Base-by-base conservation (phyloP, 306 rosid genomes). In the Fragaria ananassa region DNA sequence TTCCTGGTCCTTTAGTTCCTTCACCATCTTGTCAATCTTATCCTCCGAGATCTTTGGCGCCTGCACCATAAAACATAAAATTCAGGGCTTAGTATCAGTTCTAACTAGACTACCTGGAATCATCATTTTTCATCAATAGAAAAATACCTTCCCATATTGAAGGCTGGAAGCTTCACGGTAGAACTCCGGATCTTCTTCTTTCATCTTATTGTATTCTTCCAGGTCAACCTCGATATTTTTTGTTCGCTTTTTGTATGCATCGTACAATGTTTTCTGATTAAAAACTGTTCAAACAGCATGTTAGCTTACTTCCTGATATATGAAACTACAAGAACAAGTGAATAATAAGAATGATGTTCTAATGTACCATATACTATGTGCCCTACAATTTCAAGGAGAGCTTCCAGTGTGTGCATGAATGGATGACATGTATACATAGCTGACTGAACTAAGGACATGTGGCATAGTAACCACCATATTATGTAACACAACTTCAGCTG, bases 91-190 rank as follows among this genome's bases (percentile, higher is more conserved):
- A 41, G 66, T 79, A 53, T 35, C 46, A 49, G 68, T 42, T 44
- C 41, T 39, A 39, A 19, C 68, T 62, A 80, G 15, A 77, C 50
- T 65, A 35, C 35, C 70, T 34, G 23, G 56, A 45, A 70, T 4
- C 71, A 82, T 15, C 17, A 23, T 0, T 45, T 78, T 68, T 31
- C 44, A 78, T 23, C 47, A 69, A 82, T 11, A 65, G 47, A 44
- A 67, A 61, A 37, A 18, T 83, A 95, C 99, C 97, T 95, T 95
- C 61, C 99, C 99, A 81, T 92, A 92, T 54, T 86, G 97, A 72
- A 92, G 97, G 88, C 98, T 92, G 64, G 99, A 88, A 70, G 99
- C 98, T 74, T 92, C 98, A n/a, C 99, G 97, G 61, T 92, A 95
- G 86, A 95, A 95, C 88, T 95, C 99, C 0, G 98, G 99, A 86